Evolutionary conservation across 2,329 filamentous ascomycete genomes (phyloP), one percentile per base, ranked within the genome.

Genomic region (Paraphaeosphaeria sporulosa): DNA sequence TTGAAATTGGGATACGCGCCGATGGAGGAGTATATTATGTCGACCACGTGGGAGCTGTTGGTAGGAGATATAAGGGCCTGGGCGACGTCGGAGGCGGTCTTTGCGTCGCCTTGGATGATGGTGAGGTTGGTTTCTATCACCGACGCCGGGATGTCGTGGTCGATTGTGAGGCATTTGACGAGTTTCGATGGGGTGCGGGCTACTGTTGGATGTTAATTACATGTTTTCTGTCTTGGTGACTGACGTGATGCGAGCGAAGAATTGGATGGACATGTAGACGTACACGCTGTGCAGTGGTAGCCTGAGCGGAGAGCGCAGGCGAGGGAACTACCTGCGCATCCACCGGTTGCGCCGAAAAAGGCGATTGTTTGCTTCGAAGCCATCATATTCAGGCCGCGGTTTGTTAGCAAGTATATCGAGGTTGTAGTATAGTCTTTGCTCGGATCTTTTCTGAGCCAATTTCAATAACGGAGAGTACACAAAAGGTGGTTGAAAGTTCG

Each of bases 301-400:
- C 80, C 80, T 3, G 79, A 79, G 30, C 77, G 71, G 44, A 86
- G 76, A 5, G 83, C 73, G 21, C 72, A 70, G 23, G 78, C 77
- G 19, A 86, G 80, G 47, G 79, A 78, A 30, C 78, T 67, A 48
- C 80, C 75, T 38, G 79, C 77, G 62, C 79, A 80, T 51, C 83
- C 84, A 57, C 82, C 83, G 23, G 83, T 85, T 25, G 83, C 82
- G 49, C 84, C 84, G 63, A 86, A 80, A 74, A 86, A 85, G 43
- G 82, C 81, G 56, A 85, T 68, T 34, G 78, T 81, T 51, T 59
- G 71, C 13, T 61, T 17, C 12, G n/a, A 12, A 21, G 13, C 17
- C 47, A 50, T 36, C 6, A 6, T 50, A 55, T 60, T 62, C 64
- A 66, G 42, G n/a, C 66, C 48, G 15, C 30, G 19, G 36, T 21